phyloP scores from a whole-genome alignment of 1,139 yeast genomes.

The Debaryomyces subglobosus region DNA sequence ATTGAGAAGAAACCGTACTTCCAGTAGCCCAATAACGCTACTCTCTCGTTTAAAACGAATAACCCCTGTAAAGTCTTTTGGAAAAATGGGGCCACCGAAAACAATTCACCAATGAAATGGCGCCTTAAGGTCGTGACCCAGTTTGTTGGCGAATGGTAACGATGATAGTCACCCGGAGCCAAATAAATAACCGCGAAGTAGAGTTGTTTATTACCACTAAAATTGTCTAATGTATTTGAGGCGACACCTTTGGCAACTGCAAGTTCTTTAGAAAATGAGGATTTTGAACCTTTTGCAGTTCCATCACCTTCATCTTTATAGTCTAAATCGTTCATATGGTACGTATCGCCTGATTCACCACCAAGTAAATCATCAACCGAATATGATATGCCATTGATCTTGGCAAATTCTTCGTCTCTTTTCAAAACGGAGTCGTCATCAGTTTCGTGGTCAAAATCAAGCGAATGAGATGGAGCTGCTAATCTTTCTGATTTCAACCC shows the following conservation, averaged over 20 bases:
- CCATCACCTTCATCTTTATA: slow-evolving; percentile 66
- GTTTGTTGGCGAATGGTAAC: slow-evolving; percentile 93
- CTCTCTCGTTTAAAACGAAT: slow-evolving; percentile 92
- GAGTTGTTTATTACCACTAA: slow-evolving; percentile 56
- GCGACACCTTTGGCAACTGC: slow-evolving; percentile 48
- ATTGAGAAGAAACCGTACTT: slow-evolving; percentile 95
- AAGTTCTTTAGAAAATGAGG: slow-evolving; percentile 41
- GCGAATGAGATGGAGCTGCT: slow-evolving; percentile 64
- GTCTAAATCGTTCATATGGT: slow-evolving; percentile 47
- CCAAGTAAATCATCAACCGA: slow-evolving; percentile 73
- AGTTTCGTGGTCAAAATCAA: slow-evolving; percentile 47
- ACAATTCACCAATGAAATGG: slow-evolving; percentile 94
- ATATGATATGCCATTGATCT: slow-evolving; percentile 73
- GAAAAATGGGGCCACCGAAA: slow-evolving; percentile 95
- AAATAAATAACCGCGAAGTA: slow-evolving; percentile 90
- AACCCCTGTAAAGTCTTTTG: slow-evolving; percentile 84
- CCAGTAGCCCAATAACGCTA: slow-evolving; percentile 94
- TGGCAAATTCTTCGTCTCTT: slow-evolving; percentile 78
- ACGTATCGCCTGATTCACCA: slow-evolving; percentile 30
- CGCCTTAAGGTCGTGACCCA: slow-evolving; percentile 96
- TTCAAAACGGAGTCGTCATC: slow-evolving; percentile 48
- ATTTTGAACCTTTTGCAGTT: slow-evolving; percentile 35
- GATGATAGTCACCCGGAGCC: slow-evolving; percentile 98
- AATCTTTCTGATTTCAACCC: slow-evolving; percentile 59
- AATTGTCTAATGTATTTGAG: slow-evolving; percentile 36